Evolutionary conservation across 345 rosid species (phyloP).

Genomic region (Eucalyptus tenuipes): DNA sequence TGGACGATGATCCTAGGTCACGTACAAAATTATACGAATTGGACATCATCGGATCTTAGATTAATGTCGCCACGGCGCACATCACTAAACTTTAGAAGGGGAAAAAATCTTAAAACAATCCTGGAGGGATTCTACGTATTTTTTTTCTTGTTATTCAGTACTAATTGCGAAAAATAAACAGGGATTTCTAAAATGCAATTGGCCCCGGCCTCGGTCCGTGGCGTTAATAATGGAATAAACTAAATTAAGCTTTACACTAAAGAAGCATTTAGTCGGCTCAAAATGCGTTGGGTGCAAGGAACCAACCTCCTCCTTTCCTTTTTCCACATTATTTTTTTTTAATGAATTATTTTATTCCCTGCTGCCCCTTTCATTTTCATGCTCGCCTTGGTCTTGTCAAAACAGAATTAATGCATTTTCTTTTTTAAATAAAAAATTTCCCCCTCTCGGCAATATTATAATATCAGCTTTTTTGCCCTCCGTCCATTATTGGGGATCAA

Average conservation of each 20-base stretch:
- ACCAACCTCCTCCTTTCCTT: slow-evolving; percentile 39
- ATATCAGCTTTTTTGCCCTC: background rate
- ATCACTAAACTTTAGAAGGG: background rate
- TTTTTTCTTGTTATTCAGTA: background rate
- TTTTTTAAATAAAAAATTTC: background rate
- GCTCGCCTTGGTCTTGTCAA: slow-evolving; percentile 14
- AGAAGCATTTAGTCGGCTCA: background rate
- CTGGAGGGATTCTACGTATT: background rate
- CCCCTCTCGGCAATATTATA: background rate
- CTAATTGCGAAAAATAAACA: background rate
- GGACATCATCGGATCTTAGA: background rate
- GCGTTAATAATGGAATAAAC: background rate
- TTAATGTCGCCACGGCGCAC: background rate
- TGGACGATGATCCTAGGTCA: background rate
- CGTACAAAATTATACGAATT: background rate
- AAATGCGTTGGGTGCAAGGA: slow-evolving; percentile 45
- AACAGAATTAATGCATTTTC: background rate
- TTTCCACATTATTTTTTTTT: background rate
- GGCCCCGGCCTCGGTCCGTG: background rate
- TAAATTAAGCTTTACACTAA: background rate
- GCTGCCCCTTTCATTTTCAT: slow-evolving; percentile 16
- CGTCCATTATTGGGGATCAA: background rate
- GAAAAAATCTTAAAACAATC: background rate
- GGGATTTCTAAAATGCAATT: background rate
- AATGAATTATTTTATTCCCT: background rate